Evolutionary conservation across 495 filamentous ascomycete species (phyloP), one percentile per base, ranked within the genome.

Genomic region (Neurospora africana): DNA sequence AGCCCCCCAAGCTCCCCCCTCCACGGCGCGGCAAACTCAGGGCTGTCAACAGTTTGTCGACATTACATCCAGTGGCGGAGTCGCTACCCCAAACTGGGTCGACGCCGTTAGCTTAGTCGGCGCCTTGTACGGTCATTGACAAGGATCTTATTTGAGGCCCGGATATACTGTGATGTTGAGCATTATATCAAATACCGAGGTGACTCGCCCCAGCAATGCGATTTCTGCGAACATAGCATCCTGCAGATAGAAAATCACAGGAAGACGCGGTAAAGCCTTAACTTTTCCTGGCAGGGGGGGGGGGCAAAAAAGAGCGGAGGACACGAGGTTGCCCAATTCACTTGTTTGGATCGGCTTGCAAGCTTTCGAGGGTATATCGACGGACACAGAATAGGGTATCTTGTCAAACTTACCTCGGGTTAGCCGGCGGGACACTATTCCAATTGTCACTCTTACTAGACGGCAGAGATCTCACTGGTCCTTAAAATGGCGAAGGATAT

Each of bases 1-100:
- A 82, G n/a, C 86, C 86, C 19, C 86, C 86, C 0, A 86, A 87
- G 74, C 81, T 86, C 5, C 86, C 86, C 10, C 84, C 84, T 1
- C 86, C 86, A 30, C 77, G 86, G 72, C 83, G 86, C 19, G 78
- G 35, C 33, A 69, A 69, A 69, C 68, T 69, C 15, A 65, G 53
- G 53, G 53, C 53, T 65, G 53, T 65, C 53, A 65, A 65, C 33
- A 65, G 53, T 33, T 17, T 65, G 53, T 65, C 53, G 27, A 65
- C 53, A 65, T 65, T 65, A 65, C 53, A 65, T 35, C 27, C 23
- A 27, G 41, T 69, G 35, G 39, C 36, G 8, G 75, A 77, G 21
- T 23, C 58, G 19, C 27, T 71, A 23, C 70, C 74, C 17, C 70
- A 72, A 68, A 39, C 72, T 5, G 71, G 58, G 11, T 27, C 71